Conservation (phyloP, 1,284 basidiomycete species). For the Cryptococcus sp. region DNA sequence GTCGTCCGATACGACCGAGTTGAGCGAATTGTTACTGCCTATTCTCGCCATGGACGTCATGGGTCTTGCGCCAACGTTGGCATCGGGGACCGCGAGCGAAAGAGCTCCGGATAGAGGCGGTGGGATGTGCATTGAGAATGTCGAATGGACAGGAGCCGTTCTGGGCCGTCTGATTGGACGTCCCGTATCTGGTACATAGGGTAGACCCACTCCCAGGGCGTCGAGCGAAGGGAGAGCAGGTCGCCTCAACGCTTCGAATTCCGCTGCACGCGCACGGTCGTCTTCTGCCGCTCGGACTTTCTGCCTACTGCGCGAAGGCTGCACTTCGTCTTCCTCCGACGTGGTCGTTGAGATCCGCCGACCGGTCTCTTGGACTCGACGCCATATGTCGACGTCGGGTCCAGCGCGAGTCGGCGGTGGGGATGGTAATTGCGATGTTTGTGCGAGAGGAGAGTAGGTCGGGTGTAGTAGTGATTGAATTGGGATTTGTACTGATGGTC, state of each 20-base stretch:
- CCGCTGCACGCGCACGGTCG: neutral
- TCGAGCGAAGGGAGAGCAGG: slow-evolving; percentile 39
- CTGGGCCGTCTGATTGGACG: slow-evolving; percentile 23
- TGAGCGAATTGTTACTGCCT: neutral
- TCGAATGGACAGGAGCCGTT: slow-evolving; percentile 33
- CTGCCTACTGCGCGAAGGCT: slow-evolving; percentile 32
- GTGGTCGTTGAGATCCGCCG: slow-evolving; percentile 41
- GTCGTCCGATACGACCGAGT: neutral
- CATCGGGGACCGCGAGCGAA: neutral
- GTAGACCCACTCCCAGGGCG: slow-evolving; percentile 39
- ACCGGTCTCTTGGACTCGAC: slow-evolving; percentile 27
- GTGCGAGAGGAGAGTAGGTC: neutral
- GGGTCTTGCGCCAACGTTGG: slow-evolving; percentile 5
- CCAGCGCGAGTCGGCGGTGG: slow-evolving; percentile 9
- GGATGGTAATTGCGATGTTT: slow-evolving; percentile 5
- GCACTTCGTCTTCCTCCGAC: slow-evolving; percentile 44
- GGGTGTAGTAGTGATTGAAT: slow-evolving; percentile 7
- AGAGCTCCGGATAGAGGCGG: slow-evolving; percentile 14
- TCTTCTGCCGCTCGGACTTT: slow-evolving; percentile 7
- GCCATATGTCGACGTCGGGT: slow-evolving; percentile 3
- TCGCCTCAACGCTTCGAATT: slow-evolving; percentile 3
- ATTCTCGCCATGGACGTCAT: slow-evolving; percentile 14
- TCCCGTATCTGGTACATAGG: slow-evolving; percentile 32
- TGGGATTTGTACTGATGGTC: slow-evolving; percentile 13
- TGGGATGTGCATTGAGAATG: slow-evolving; percentile 16